Evolutionary conservation across 2,329 filamentous ascomycete genomes (phyloP), one percentile per base, ranked within the genome.

Genomic region (Monosporascus sp.): DNA sequence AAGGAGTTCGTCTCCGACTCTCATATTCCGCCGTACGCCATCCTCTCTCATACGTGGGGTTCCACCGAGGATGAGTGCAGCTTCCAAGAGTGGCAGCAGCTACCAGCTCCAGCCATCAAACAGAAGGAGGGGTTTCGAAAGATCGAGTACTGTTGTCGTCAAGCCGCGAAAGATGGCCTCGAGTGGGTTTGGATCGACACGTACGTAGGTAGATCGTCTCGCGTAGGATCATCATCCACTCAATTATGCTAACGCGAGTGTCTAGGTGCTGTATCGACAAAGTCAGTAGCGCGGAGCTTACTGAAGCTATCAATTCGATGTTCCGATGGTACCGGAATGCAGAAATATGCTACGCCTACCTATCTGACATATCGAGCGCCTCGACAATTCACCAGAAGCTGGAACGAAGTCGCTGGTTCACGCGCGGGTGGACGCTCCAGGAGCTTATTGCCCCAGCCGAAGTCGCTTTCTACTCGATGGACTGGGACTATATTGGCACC

Each of bases 181-280:
- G 41, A 44, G n/a, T 63, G 60, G 60, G 57, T 57, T 18, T 62
- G 61, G 60, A 51, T 62, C 11, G 61, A 62, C 44, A 63, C 61
- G 45, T 61, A 54, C 52, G 56, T 52, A 22, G 38, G n/a, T n/a
- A n/a, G n/a, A 20, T 15, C 25, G 24, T 20, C 18, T 22, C 24
- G 2, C 17, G 17, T 39, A 7, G 6, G 27, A 31, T 7, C 38
- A 4, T 18, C 38, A 18, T 39, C 38, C 3, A 17, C 38, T 18
- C 18, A 18, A 39, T 3, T 39, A 39, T 44, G 11, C 41, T 44
- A 20, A 44, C 11, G 27, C 25, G 3, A 38, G 20, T n/a, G 14
- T 17, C 37, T 25, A 64, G 57, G 31, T 61, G 59, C 44, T 64
- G 62, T 38, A 63, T 66, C 24, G 60, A 66, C 41, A 64, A 66